Evolutionary conservation across 179 eudicot species (phyloP).

Genomic region (Patellifolia procumbens): DNA sequence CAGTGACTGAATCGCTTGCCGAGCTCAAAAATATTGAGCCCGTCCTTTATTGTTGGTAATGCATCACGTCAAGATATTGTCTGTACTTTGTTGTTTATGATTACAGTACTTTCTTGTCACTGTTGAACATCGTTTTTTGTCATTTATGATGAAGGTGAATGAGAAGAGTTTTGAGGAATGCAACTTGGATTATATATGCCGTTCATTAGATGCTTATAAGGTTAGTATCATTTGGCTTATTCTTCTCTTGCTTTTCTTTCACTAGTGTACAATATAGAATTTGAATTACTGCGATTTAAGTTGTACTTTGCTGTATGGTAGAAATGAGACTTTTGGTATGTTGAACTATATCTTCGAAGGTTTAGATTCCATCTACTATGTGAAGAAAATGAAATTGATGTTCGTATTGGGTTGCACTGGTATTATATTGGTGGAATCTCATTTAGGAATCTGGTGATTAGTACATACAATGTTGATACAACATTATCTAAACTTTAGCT

Average conservation of each 20-base stretch:
- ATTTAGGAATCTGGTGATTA: not conserved
- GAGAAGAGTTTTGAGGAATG: not conserved
- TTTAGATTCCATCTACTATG: slow-evolving; percentile 22
- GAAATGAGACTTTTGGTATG: slow-evolving; percentile 7
- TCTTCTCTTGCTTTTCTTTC: slow-evolving; percentile 5
- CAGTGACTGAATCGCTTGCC: not conserved
- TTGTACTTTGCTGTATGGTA: slow-evolving; percentile 21
- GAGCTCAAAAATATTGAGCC: not conserved
- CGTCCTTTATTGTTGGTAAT: not conserved
- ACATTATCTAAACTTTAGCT: not conserved
- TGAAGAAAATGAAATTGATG: not conserved
- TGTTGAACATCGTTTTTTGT: not conserved
- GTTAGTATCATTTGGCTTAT: slow-evolving; percentile 11
- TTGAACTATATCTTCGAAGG: slow-evolving; percentile 11
- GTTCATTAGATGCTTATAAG: slow-evolving; percentile 11
- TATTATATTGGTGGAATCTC: not conserved
- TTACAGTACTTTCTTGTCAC: not conserved
- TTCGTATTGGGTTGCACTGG: not conserved
- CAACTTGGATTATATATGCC: not conserved
- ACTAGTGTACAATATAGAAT: slow-evolving; percentile 10
- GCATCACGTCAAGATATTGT: not conserved
- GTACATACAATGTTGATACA: not conserved
- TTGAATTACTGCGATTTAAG: not conserved
- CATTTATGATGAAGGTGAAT: slow-evolving; percentile 1
- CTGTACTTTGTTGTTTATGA: not conserved